phyloP scores from a whole-genome alignment of 305 asterid genomes.

The Fraxinus latifolia region DNA sequence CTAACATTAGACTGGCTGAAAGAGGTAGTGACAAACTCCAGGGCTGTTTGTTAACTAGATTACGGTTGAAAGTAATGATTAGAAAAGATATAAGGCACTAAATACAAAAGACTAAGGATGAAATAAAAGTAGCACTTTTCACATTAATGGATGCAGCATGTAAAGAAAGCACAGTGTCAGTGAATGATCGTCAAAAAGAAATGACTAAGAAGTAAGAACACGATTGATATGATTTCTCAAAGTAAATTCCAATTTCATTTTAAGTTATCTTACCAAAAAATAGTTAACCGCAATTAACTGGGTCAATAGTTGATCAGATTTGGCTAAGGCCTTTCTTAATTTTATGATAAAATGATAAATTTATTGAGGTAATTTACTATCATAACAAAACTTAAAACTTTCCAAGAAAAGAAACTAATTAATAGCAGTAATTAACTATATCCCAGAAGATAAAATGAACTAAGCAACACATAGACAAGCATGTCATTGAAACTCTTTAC shows the following conservation, averaged over 20 bases:
- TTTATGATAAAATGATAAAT: background rate
- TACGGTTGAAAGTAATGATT: background rate
- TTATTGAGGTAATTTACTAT: background rate
- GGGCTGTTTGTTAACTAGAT: background rate
- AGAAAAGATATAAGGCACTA: background rate
- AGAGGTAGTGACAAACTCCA: background rate
- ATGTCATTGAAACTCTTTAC: conserved; percentile 35
- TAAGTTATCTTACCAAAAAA: background rate
- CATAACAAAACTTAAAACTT: background rate
- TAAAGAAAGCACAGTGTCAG: background rate
- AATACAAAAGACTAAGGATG: background rate
- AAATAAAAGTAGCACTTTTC: background rate
- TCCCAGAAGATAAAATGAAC: background rate
- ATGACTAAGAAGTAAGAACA: background rate
- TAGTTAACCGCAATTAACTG: background rate
- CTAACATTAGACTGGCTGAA: background rate
- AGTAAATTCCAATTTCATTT: background rate
- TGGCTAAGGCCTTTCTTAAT: background rate
- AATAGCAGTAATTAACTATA: background rate
- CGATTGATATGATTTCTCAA: background rate
- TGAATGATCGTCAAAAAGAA: background rate
- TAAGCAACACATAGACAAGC: background rate
- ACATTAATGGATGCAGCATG: background rate
- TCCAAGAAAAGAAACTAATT: background rate
- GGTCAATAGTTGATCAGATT: background rate